Percentiles rank a stretch among this genome's conserved stretches.
Conservation (phyloP, 2,329 filamentous ascomycete species). For the Mycosphaerelloides madeirae region DNA sequence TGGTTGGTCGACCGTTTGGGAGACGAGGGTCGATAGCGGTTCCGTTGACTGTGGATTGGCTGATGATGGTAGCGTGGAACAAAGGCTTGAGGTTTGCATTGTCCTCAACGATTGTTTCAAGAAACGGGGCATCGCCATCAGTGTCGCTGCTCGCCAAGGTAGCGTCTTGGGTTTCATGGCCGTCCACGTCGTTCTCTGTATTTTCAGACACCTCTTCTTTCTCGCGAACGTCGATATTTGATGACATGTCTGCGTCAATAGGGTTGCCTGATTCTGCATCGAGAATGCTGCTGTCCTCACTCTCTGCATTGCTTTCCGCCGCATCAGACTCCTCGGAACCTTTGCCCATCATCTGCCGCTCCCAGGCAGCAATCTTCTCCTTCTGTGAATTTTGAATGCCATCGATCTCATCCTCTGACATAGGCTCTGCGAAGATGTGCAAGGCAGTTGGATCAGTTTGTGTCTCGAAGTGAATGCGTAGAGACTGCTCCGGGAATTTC, state of each 20-base stretch:
- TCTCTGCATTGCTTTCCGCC: neutral
- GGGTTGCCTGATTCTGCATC: neutral
- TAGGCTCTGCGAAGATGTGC: slow-evolving; percentile 86
- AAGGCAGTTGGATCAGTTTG: slow-evolving; percentile 53
- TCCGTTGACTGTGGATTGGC: slow-evolving; percentile 69
- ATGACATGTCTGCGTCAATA: neutral
- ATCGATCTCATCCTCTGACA: slow-evolving; percentile 66
- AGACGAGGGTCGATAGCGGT: slow-evolving; percentile 42
- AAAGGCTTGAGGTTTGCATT: slow-evolving; percentile 37
- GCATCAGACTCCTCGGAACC: neutral
- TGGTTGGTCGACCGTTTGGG: slow-evolving; percentile 48
- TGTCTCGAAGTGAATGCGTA: slow-evolving; percentile 44
- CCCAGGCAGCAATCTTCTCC: slow-evolving; percentile 63
- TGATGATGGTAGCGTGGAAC: slow-evolving; percentile 65
- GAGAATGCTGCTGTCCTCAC: neutral
- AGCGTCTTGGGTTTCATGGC: too few species aligned
- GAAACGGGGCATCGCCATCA: slow-evolving; percentile 7
- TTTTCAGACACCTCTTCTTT: neutral
- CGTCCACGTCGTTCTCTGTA: neutral
- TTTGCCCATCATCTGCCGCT: slow-evolving; percentile 44
- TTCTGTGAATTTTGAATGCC: slow-evolving; percentile 66
- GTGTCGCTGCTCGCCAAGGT: neutral
- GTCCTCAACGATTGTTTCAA: slow-evolving; percentile 8
- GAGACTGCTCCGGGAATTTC: slow-evolving; percentile 62
- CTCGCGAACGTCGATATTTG: too few species aligned